phyloP scores from a whole-genome alignment of 257 asterid species.

The Rehmannia glutinosa region DNA sequence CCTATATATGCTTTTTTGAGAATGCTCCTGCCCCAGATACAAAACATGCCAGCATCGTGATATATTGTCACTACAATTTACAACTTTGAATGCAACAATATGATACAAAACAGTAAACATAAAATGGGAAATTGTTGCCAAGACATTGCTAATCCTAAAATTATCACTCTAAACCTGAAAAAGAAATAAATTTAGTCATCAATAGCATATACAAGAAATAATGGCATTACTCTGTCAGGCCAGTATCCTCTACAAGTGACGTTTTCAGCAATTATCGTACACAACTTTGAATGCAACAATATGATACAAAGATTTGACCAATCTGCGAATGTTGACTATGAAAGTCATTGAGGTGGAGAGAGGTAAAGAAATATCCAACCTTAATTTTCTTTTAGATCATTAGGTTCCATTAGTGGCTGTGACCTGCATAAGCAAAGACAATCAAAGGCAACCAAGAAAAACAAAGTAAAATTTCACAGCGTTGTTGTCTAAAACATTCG shows the following conservation, averaged over 20 bases:
- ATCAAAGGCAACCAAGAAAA: background rate
- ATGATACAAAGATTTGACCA: conserved; percentile 22
- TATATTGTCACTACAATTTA: too few species aligned
- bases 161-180: background rate
- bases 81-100: too few species aligned
- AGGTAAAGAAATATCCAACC: conserved; percentile 14
- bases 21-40: too few species aligned
- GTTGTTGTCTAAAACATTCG: background rate
- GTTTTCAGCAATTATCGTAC: conserved; percentile 1
- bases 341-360: conserved; percentile 11
- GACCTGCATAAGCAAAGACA: conserved; percentile 44
- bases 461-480: background rate
- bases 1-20: too few species aligned
- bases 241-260: conserved; percentile 3
- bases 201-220: conserved; percentile 21
- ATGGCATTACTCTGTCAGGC: background rate
- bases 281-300: conserved; percentile 17
- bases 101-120: too few species aligned
- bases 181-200: background rate
- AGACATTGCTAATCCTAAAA: background rate
- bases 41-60: too few species aligned
- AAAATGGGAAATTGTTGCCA: background rate
- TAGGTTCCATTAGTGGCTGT: conserved; percentile 40
- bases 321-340: background rate
- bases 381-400: conserved; percentile 35